Conservation (phyloP, 2,329 filamentous ascomycete genomes). For the Epichloe sylvatica region DNA sequence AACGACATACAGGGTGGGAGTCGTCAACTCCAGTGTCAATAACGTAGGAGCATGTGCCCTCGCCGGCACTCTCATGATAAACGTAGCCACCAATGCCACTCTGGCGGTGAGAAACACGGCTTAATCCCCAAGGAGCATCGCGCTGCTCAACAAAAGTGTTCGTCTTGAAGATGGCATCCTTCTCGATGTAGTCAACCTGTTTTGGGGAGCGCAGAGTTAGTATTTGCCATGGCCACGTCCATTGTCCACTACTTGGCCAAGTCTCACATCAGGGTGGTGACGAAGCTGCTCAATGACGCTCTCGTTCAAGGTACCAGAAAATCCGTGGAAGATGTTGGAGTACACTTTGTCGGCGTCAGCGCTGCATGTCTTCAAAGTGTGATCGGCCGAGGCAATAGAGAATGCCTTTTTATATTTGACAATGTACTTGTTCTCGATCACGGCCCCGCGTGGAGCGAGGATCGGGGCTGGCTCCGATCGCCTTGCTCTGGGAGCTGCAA, state of each 20-base stretch:
- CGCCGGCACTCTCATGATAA: slow-evolving; percentile 26
- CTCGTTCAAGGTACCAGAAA: slow-evolving; percentile 11
- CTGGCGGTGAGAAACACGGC: slow-evolving; percentile 19
- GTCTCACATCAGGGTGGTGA: slow-evolving; percentile 12
- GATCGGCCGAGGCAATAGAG: slow-evolving; percentile 6
- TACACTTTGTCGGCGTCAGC: slow-evolving; percentile 13
- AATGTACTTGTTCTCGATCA: slow-evolving; percentile 18
- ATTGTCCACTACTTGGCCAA: no score
- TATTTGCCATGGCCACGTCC: no score
- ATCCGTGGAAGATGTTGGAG: slow-evolving; percentile 11
- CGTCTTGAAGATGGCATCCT: slow-evolving; percentile 18
- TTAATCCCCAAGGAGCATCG: slow-evolving; percentile 16
- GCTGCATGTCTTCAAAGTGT: slow-evolving; percentile 7
- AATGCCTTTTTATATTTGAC: slow-evolving; percentile 15
- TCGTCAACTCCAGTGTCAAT: slow-evolving; percentile 30
- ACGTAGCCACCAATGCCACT: slow-evolving; percentile 19
- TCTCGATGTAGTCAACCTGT: slow-evolving; percentile 22
- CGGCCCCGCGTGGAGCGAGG: slow-evolving; percentile 7
- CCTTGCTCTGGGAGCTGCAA: slow-evolving; percentile 9
- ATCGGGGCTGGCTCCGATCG: slow-evolving; percentile 16
- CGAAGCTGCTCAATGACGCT: slow-evolving; percentile 10
- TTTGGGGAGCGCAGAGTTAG: no score
- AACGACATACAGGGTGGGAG: slow-evolving; percentile 22
- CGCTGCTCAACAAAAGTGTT: slow-evolving; percentile 7
- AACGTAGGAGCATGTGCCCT: slow-evolving; percentile 28